phyloP scores from a whole-genome alignment of 2,329 filamentous ascomycete genomes.

The Neopestalotiopsis sp. region DNA sequence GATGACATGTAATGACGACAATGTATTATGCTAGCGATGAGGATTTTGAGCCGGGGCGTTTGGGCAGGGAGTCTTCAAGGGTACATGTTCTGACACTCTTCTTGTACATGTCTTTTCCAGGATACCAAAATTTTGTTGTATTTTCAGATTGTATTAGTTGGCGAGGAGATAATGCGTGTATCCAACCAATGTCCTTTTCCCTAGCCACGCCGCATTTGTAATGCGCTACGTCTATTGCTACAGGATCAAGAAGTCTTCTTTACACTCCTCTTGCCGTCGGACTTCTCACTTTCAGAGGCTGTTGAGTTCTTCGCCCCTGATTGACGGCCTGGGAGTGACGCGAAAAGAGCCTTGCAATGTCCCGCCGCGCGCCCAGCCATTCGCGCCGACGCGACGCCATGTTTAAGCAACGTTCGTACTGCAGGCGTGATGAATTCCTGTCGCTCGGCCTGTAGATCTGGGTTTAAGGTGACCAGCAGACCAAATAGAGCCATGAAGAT shows the following conservation, averaged over 20 bases:
- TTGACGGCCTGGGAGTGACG: not conserved
- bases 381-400: not conserved
- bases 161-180: too few relatives aligned
- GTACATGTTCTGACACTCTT: not conserved
- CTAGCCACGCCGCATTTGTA: too few relatives aligned
- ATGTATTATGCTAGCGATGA: not conserved
- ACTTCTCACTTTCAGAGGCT: not conserved
- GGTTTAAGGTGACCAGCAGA: slow-evolving; percentile 6
- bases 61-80: not conserved
- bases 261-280: not conserved
- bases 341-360: not conserved
- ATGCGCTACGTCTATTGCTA: too few relatives aligned
- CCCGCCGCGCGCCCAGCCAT: not conserved
- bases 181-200: too few relatives aligned
- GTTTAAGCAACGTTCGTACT: not conserved
- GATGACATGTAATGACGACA: not conserved
- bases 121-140: too few relatives aligned
- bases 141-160: too few relatives aligned
- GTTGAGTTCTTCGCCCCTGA: not conserved
- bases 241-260: not conserved
- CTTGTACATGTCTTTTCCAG: not conserved
- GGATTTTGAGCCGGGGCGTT: not conserved
- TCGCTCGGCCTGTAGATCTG: slow-evolving; percentile 7
- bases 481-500: slow-evolving; percentile 9
- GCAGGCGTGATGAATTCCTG: slow-evolving; percentile 9